Conservation (phyloP, 2,329 filamentous ascomycete genomes). For the Parastagonospora avenae region DNA sequence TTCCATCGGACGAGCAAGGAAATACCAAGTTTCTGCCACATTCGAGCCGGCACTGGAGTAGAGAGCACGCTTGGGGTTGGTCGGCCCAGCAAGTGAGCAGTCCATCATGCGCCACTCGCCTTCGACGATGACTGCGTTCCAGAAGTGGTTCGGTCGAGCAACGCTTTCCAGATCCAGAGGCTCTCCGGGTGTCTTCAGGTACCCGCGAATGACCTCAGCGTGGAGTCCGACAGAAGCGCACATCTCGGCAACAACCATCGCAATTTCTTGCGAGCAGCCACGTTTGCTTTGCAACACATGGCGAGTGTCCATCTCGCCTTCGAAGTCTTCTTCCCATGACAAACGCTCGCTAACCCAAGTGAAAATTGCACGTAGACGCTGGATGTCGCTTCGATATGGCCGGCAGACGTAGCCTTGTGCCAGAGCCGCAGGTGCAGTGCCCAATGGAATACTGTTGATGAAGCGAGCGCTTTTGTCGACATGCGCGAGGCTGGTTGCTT, state of each 20-base stretch:
- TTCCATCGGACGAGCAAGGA: slow-evolving; percentile 85
- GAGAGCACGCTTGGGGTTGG: slow-evolving; percentile 76
- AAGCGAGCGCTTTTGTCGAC: slow-evolving; percentile 98
- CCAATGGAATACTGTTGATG: slow-evolving; percentile 79
- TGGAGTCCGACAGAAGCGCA: slow-evolving; percentile 86
- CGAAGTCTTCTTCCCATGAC: slow-evolving; percentile 92
- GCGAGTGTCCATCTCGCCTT: slow-evolving; percentile 80
- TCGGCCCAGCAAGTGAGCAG: slow-evolving; percentile 87
- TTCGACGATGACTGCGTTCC: slow-evolving; percentile 93
- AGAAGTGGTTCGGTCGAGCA: slow-evolving; percentile 93
- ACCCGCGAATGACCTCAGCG: slow-evolving; percentile 85
- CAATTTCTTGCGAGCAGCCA: slow-evolving; percentile 87
- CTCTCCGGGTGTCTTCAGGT: slow-evolving; percentile 89
- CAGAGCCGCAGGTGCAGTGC: slow-evolving; percentile 79
- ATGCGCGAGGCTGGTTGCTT: slow-evolving; percentile 75
- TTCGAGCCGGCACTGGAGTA: slow-evolving; percentile 76
- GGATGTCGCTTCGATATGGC: slow-evolving; percentile 91
- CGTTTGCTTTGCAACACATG: slow-evolving; percentile 83
- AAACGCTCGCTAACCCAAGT: slow-evolving; percentile 97
- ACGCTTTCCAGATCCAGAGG: slow-evolving; percentile 73
- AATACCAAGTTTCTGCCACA: slow-evolving; percentile 87
- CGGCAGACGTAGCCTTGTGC: slow-evolving; percentile 92
- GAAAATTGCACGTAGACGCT: slow-evolving; percentile 91
- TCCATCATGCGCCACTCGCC: slow-evolving; percentile 97
- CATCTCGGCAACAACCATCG: slow-evolving; percentile 89